These are phyloP conservation scores for Chlorella vulgaris DNA, from an alignment of 139 green algal species.

Conservation along the genomic window DNA sequence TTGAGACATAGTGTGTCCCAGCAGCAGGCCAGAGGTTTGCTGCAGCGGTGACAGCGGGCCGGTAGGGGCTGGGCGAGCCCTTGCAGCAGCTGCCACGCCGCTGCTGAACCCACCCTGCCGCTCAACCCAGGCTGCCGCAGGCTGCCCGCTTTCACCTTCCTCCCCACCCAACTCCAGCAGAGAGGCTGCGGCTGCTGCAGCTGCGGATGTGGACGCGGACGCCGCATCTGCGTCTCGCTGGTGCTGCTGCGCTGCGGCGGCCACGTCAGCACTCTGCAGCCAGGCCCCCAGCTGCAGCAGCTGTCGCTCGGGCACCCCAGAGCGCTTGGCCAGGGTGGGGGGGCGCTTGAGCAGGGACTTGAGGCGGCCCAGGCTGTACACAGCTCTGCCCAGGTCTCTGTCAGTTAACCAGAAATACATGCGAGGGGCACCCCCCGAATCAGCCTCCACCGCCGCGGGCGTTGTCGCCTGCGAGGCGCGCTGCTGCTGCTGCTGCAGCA, in stretches of 20 bases:
- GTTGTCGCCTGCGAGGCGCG: neutral
- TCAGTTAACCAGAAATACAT: conserved; percentile 48
- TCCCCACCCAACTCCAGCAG: neutral
- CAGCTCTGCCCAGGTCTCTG: conserved; percentile 4
- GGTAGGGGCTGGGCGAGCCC: neutral
- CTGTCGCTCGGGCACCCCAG: conserved; percentile 38
- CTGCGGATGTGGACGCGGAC: conserved; percentile 10
- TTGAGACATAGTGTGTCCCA: conserved; percentile 5
- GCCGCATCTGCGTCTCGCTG: neutral
- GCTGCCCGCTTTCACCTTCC: neutral
- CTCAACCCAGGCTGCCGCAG: neutral
- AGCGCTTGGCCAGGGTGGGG: conserved; percentile 37
- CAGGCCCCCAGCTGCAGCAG: conserved; percentile 36
- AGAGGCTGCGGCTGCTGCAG: neutral
- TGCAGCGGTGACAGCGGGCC: conserved; percentile 13
- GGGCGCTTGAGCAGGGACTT: conserved; percentile 45
- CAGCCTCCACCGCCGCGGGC: neutral
- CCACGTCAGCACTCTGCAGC: conserved; percentile 24
- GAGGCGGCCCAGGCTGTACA: conserved; percentile 35
- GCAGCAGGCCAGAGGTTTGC: conserved; percentile 11
- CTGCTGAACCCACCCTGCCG: neutral
- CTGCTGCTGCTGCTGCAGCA: conserved; percentile 17
- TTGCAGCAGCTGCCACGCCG: neutral
- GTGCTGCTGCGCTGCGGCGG: conserved; percentile 15
- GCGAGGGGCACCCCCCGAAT: neutral